These are phyloP conservation scores for Pseudogymnoascus sp. DNA, from an alignment of 2,329 filamentous ascomycete species.

Conservation along the genomic window DNA sequence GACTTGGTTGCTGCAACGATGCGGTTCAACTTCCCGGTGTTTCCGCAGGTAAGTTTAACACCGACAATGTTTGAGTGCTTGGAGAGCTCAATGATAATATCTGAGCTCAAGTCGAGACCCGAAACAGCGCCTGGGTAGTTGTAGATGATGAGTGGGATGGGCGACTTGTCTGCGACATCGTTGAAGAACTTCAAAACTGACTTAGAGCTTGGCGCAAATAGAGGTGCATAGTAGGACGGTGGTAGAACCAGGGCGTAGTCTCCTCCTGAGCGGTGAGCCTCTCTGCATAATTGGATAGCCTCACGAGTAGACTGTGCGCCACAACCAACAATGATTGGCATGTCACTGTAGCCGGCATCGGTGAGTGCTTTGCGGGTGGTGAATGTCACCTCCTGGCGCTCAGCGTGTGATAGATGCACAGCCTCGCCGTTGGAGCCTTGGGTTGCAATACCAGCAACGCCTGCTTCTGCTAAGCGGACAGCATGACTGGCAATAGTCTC, in stretches of 20 bases:
- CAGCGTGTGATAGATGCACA: conserved; percentile 55
- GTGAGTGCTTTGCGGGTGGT: conserved; percentile 55
- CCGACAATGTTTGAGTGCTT: conserved; percentile 78
- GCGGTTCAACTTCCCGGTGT: conserved; percentile 54
- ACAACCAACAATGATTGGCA: conserved; percentile 60
- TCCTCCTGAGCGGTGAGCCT: conserved; percentile 54
- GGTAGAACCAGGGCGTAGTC: conserved; percentile 62
- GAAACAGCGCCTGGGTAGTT: conserved; percentile 86
- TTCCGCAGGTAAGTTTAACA: conserved; percentile 88
- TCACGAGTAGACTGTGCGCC: conserved; percentile 59
- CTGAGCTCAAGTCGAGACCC: conserved; percentile 83
- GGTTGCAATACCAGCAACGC: conserved; percentile 51
- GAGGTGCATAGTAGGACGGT: conserved; percentile 57
- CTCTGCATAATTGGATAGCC: conserved; percentile 55
- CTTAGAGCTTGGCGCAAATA: conserved; percentile 48
- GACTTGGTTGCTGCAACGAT: conserved; percentile 48
- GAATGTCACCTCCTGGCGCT: conserved; percentile 51
- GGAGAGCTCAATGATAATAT: conserved; percentile 72
- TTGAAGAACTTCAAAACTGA: conserved; percentile 53
- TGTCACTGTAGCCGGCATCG: conserved; percentile 45
- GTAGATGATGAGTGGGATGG: conserved; percentile 74
- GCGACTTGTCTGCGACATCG: conserved; percentile 57
- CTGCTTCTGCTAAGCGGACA: conserved; percentile 48
- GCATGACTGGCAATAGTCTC: conserved; percentile 41
- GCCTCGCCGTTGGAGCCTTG: conserved; percentile 60